Evolutionary conservation across 2,329 filamentous ascomycete species (phyloP), one percentile per base, ranked within the genome.

Genomic region (Alternaria conjuncta): DNA sequence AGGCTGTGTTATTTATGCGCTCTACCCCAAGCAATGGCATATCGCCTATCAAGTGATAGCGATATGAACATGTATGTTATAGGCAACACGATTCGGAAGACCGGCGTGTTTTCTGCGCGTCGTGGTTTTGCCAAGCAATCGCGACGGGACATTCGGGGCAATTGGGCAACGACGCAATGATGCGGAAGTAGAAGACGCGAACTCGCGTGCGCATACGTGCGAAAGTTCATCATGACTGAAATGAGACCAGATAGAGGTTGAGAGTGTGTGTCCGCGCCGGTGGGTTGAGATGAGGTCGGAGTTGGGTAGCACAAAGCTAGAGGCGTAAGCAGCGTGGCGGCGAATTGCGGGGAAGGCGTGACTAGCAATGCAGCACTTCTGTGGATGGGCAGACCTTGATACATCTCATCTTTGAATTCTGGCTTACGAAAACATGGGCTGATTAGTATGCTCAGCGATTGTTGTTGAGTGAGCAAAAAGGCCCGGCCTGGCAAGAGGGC

Each of bases 321-420:
- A 44, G 53, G 21, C 53, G n/a, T 13, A 61, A 6, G 9, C 26
- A 28, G 25, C 12, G 21, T 28, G 47, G 46, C 56, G 54, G 46
- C 59, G 36, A 51, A 53, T 45, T 61, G 59, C 23, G 59, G 59
- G 54, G 59, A 51, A 51, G 32, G 26, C 54, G 54, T 13, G 36
- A 57, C 36, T 46, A 55, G 26, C 4, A 26, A 5, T 36, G 30
- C 45, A 26, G n/a, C 53, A 25, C 8, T 3, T 28, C n/a, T 44
- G 36, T 53, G 49, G 49, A 25, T 25, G 9, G 9, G 30, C 18
- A 41, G 9, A 53, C 49, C 32, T 23, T 21, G 36, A 12, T 10
- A 13, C 4, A 30, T n/a, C 32, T 10, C 0, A 32, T 41, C 30
- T 41, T n/a, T 10, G 13, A 10, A 13, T 1, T 8, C 11, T 5